Percentiles rank a stretch among this genome's conserved stretches.
These are phyloP conservation scores for Physcomitrellopsis africana DNA, from an alignment of 225 moss, liverwort and hornwort genomes.

Conservation along the genomic window DNA sequence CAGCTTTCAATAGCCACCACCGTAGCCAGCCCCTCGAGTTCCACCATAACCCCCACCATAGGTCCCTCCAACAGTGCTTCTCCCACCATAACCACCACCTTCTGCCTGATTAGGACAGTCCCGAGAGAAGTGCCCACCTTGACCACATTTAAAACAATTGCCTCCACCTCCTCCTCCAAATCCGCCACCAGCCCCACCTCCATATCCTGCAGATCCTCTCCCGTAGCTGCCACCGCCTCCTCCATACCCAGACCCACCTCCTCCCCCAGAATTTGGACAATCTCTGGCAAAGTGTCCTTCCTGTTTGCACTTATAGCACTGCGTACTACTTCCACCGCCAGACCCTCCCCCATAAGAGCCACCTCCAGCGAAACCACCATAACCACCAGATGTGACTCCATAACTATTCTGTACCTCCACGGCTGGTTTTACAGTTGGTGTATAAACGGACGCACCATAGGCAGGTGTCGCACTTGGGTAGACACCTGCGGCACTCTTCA, in stretches of 20 bases:
- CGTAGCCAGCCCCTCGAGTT: constrained; percentile 56
- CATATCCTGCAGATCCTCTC: no score
- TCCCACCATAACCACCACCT: constrained; percentile 60
- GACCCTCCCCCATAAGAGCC: constrained; percentile 59
- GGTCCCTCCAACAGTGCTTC: constrained; percentile 50
- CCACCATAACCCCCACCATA: constrained; percentile 56
- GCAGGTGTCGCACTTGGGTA: constrained; percentile 51
- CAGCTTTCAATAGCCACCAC: constrained; percentile 53
- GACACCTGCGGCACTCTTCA: constrained; percentile 38
- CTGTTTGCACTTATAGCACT: constrained; percentile 86
- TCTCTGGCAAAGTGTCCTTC: constrained; percentile 81
- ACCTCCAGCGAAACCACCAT: constrained; percentile 56
- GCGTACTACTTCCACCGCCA: constrained; percentile 50
- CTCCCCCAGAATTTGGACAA: constrained; percentile 65
- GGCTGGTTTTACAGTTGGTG: constrained; percentile 37
- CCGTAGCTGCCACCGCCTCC: not conserved
- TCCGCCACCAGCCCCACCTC: no score
- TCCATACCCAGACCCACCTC: no score
- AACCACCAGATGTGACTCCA: constrained; percentile 50
- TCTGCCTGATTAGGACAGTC: constrained; percentile 71
- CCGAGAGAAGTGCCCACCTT: constrained; percentile 76
- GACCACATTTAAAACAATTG: constrained; percentile 82
- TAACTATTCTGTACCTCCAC: constrained; percentile 46
- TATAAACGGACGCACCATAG: constrained; percentile 55
- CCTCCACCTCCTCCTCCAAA: constrained; percentile 18